Evolutionary conservation across 768 basidiomycete species (phyloP).

Genomic region (Russula vinacea): DNA sequence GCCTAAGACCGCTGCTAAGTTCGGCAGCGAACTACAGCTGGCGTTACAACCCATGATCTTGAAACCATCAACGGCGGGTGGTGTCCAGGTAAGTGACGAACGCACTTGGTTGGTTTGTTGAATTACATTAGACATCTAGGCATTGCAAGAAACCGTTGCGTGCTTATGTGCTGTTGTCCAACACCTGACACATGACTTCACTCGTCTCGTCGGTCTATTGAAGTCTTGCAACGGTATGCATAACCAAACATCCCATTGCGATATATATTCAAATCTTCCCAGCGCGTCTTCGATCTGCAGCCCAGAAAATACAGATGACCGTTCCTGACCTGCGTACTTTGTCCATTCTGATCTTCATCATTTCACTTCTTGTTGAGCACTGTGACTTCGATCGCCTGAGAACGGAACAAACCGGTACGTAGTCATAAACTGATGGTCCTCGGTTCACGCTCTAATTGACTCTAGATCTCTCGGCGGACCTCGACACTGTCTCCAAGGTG

Average conservation of each 20-base stretch:
- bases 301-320: slow-evolving; percentile 47
- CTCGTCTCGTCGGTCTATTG: slow-evolving; percentile 69
- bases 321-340: slow-evolving; percentile 53
- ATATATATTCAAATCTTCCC: slow-evolving; percentile 13
- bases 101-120: background rate
- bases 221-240: slow-evolving; percentile 79
- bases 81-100: slow-evolving; percentile 52
- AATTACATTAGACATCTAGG: slow-evolving; percentile 42
- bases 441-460: background rate
- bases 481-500: slow-evolving; percentile 28
- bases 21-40: slow-evolving; percentile 80
- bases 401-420: slow-evolving; percentile 55
- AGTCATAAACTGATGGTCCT: background rate
- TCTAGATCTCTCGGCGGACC: slow-evolving; percentile 26
- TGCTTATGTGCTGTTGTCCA: slow-evolving; percentile 87
- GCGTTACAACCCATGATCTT: slow-evolving; percentile 88
- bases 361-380: slow-evolving; percentile 81
- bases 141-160: slow-evolving; percentile 87
- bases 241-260: background rate
- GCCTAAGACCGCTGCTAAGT: slow-evolving; percentile 86
- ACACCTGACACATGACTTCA: slow-evolving; percentile 83
- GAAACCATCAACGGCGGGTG: slow-evolving; percentile 69
- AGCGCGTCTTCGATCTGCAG: slow-evolving; percentile 63
- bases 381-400: slow-evolving; percentile 83
- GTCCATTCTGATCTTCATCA: slow-evolving; percentile 76